Evolutionary conservation across 2,329 filamentous ascomycete species (phyloP).

Genomic region (Aspergillus glaucus): DNA sequence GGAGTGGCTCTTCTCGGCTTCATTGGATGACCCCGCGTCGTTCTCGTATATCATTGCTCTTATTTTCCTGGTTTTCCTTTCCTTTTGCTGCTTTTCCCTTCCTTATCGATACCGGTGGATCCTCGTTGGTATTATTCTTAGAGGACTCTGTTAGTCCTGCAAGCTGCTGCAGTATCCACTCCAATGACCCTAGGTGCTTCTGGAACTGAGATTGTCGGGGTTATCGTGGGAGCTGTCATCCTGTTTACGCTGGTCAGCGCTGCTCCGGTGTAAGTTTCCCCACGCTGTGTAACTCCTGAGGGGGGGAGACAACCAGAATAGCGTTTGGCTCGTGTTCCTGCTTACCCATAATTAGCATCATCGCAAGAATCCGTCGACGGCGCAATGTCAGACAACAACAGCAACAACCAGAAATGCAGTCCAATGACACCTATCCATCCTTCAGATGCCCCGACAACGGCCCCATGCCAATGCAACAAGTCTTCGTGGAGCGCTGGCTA

Average conservation of each 20-base stretch:
- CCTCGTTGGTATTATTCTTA: neutral
- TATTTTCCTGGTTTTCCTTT: constrained; percentile 8
- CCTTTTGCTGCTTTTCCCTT: neutral
- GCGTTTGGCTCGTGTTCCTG: constrained; percentile 2
- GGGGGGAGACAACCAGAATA: constrained; percentile 9
- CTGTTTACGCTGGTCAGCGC: constrained; percentile 23
- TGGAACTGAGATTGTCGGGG: constrained; percentile 20
- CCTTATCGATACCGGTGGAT: neutral
- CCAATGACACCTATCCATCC: too few relatives aligned
- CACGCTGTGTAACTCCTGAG: neutral
- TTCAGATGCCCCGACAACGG: constrained; percentile 1
- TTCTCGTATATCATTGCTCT: neutral
- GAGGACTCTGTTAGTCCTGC: neutral
- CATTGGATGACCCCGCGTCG: constrained; percentile 1
- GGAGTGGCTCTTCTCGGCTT: neutral
- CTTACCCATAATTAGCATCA: constrained; percentile 9
- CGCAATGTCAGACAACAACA: neutral
- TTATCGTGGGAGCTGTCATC: constrained; percentile 24
- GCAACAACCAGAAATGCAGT: neutral
- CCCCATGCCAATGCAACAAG: constrained; percentile 9
- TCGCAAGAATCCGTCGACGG: constrained; percentile 4
- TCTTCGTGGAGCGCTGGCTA: constrained; percentile 23
- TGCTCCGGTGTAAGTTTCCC: constrained; percentile 18
- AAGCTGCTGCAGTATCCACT: neutral
- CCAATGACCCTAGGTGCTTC: constrained; percentile 17